Evolutionary conservation across 306 rosid species (phyloP).

Genomic region (Fragaria vesca): DNA sequence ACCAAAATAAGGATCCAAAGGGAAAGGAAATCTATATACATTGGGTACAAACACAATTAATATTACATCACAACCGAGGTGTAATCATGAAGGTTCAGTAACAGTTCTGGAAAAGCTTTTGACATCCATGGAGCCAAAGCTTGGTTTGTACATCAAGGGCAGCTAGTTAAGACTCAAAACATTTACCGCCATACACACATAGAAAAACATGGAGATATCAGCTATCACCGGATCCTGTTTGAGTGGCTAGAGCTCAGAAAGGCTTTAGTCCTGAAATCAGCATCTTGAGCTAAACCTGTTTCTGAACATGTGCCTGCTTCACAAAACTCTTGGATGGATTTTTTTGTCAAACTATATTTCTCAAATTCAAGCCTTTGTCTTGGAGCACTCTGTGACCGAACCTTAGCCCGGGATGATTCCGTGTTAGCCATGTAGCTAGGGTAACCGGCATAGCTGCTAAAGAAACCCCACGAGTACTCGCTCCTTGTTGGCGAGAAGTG

Average conservation of each 20-base stretch:
- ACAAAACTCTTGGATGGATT: slow-evolving; percentile 47
- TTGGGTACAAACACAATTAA: background rate
- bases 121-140: slow-evolving; percentile 9
- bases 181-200: slow-evolving; percentile 28
- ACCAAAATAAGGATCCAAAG: background rate
- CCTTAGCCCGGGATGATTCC: slow-evolving; percentile 80
- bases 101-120: slow-evolving; percentile 2
- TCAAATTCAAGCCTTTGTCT: slow-evolving; percentile 84
- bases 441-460: slow-evolving; percentile 48
- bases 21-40: background rate
- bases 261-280: slow-evolving; percentile 39
- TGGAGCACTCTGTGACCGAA: slow-evolving; percentile 91
- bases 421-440: slow-evolving; percentile 96
- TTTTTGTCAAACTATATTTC: slow-evolving; percentile 41
- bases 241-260: slow-evolving; percentile 37
- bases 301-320: slow-evolving; percentile 54
- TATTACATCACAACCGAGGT: background rate
- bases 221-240: slow-evolving; percentile 49
- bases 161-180: background rate
- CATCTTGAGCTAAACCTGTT: slow-evolving; percentile 26
- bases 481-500: slow-evolving; percentile 76
- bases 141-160: slow-evolving; percentile 16
- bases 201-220: slow-evolving; percentile 3
- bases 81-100: slow-evolving; percentile 10
- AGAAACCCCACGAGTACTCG: slow-evolving; percentile 67